Percentiles rank a stretch among this genome's conserved stretches.
Evolutionary conservation across 2,329 filamentous ascomycete genomes (phyloP).

Genomic region (Diaporthe destruens): DNA sequence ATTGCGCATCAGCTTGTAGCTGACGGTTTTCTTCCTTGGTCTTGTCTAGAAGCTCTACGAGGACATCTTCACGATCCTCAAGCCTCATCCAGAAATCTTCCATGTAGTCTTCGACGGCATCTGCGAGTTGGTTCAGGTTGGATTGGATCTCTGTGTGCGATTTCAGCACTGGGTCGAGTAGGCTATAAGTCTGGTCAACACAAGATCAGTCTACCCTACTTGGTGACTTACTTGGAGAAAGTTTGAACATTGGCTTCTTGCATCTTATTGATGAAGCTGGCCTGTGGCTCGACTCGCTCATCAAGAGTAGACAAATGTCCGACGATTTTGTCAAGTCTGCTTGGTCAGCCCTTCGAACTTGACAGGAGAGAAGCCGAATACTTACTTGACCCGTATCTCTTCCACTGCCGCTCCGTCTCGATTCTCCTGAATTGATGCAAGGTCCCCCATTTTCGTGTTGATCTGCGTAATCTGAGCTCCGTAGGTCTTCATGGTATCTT

Average conservation of each 20-base stretch:
- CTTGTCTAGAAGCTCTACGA: constrained; percentile 25
- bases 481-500: constrained; percentile 28
- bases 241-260: constrained; percentile 31
- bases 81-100: constrained; percentile 37
- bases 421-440: constrained; percentile 18
- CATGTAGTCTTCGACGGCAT: constrained; percentile 27
- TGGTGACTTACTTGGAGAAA: constrained; percentile 32
- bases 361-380: neutral
- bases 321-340: constrained; percentile 36
- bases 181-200: constrained; percentile 15
- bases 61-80: constrained; percentile 38
- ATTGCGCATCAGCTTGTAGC: constrained; percentile 7
- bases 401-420: constrained; percentile 38
- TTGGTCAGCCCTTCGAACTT: neutral
- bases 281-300: constrained; percentile 1
- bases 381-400: constrained; percentile 36
- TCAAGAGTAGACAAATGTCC: constrained; percentile 9
- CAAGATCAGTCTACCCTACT: neutral
- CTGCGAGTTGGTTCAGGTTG: constrained; percentile 14
- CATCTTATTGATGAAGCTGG: constrained; percentile 24
- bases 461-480: constrained; percentile 30
- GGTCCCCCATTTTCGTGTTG: constrained; percentile 20
- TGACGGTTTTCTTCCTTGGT: constrained; percentile 19
- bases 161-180: constrained; percentile 21
- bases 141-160: constrained; percentile 33